Conservation (phyloP, 371 early-diverging fungal genomes). For the Apophysomyces elegans region DNA sequence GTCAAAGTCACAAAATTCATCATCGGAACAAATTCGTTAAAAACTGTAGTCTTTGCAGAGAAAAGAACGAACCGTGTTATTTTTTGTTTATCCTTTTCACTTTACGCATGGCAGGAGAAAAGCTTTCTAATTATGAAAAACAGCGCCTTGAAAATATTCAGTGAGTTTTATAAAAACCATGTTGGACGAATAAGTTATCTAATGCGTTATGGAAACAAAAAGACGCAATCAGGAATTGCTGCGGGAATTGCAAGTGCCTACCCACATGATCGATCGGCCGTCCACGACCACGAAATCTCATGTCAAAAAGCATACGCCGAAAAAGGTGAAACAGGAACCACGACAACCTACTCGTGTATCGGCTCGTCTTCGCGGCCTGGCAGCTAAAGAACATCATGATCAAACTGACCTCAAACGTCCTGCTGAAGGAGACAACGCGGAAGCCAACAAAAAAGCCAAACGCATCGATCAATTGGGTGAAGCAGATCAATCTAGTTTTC, state of each 20-base stretch:
- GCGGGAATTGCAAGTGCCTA: constrained; percentile 35
- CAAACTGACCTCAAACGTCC: constrained; percentile 15
- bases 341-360: constrained; percentile 37
- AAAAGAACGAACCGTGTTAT: too few species aligned
- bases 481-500: constrained; percentile 27
- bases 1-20: too few species aligned
- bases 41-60: too few species aligned
- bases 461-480: constrained; percentile 32
- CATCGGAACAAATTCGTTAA: too few species aligned
- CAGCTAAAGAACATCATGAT: constrained; percentile 15
- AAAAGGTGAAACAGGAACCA: constrained; percentile 26
- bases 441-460: constrained; percentile 19
- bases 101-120: not conserved
- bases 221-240: constrained; percentile 52
- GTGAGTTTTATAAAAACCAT: constrained; percentile 22
- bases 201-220: too few species aligned
- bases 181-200: not conserved
- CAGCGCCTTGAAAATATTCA: constrained; percentile 49
- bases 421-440: not conserved
- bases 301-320: constrained; percentile 23
- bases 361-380: constrained; percentile 46
- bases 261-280: constrained; percentile 7
- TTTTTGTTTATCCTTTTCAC: not conserved
- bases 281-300: constrained; percentile 1
- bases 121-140: constrained; percentile 37